Conservation (phyloP, 2,329 filamentous ascomycete species). For the Aspergillus luchuensis region DNA sequence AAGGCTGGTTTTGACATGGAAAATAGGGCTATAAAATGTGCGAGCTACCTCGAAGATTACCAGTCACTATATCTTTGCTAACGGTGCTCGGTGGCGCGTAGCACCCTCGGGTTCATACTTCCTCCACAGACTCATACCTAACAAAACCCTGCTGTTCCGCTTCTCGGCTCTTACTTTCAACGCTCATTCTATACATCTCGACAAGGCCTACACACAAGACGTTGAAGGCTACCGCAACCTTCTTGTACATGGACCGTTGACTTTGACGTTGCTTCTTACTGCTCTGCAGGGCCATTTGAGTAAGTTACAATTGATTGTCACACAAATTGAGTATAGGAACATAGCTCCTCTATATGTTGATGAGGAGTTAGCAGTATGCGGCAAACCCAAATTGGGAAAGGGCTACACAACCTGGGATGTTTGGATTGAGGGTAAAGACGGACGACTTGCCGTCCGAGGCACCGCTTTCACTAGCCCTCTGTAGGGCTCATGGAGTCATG, state of each 20-base stretch:
- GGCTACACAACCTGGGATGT: conserved; percentile 57
- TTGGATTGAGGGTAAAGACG: conserved; percentile 65
- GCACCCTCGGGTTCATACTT: conserved; percentile 57
- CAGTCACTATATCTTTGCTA: conserved; percentile 19
- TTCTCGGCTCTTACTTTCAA: conserved; percentile 93
- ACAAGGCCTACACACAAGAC: conserved; percentile 67
- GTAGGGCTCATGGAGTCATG: neutral
- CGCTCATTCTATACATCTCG: conserved; percentile 86
- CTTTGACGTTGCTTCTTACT: conserved; percentile 73
- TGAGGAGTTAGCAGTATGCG: conserved; percentile 71
- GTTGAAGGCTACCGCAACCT: conserved; percentile 74
- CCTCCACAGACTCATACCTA: conserved; percentile 64
- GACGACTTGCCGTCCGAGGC: conserved; percentile 66
- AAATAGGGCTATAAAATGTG: conserved; percentile 40
- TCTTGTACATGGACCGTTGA: conserved; percentile 85
- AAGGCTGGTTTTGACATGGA: conserved; percentile 26
- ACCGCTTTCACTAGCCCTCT: conserved; percentile 35
- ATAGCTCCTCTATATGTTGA: conserved; percentile 76
- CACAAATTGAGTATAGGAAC: conserved; percentile 74
- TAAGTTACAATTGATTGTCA: conserved; percentile 44
- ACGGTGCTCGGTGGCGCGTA: conserved; percentile 27
- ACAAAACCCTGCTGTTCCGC: conserved; percentile 74
- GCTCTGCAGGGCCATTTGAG: conserved; percentile 61
- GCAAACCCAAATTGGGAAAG: conserved; percentile 53
- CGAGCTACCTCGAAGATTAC: conserved; percentile 18